Conservation (phyloP, 331 rosid genomes). For the Cydonia oblonga region DNA sequence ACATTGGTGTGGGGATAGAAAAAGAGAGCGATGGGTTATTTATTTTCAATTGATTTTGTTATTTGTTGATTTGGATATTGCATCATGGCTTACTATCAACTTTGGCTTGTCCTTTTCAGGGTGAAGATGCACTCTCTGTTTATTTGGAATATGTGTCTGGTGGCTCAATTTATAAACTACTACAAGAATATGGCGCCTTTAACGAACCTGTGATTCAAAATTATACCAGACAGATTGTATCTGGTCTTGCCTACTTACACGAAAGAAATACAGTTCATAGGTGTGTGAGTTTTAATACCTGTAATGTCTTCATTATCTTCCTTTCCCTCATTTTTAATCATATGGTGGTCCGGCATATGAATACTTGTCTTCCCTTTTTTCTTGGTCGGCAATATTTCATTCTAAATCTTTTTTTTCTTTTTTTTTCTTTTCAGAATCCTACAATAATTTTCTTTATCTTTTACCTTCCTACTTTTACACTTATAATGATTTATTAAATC, state of each 20-base stretch:
- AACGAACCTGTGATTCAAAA: constrained; percentile 78
- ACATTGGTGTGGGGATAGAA: neutral
- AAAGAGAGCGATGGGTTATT: neutral
- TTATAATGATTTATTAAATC: neutral
- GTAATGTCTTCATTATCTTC: neutral
- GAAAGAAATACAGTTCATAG: constrained; percentile 76
- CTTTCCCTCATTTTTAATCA: neutral
- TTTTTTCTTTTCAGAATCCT: too few relatives aligned
- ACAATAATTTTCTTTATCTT: neutral
- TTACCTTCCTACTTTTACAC: neutral
- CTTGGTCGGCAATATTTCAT: neutral
- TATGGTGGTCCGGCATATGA: neutral
- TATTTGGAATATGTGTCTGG: constrained; percentile 86
- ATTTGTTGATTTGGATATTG: neutral
- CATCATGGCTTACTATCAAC: neutral
- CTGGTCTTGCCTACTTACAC: constrained; percentile 89
- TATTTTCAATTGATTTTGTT: neutral
- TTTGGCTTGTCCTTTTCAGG: constrained; percentile 33
- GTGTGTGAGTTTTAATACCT: neutral
- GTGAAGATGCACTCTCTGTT: constrained; percentile 64
- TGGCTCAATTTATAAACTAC: constrained; percentile 85
- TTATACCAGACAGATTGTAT: constrained; percentile 75
- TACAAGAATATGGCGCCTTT: constrained; percentile 78
- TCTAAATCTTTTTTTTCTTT: neutral
- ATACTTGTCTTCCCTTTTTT: neutral